Percentiles rank a stretch among this genome's conserved stretches.
Evolutionary conservation across 2,329 filamentous ascomycete genomes (phyloP).

Genomic region (Neofusicoccum umdonicola): DNA sequence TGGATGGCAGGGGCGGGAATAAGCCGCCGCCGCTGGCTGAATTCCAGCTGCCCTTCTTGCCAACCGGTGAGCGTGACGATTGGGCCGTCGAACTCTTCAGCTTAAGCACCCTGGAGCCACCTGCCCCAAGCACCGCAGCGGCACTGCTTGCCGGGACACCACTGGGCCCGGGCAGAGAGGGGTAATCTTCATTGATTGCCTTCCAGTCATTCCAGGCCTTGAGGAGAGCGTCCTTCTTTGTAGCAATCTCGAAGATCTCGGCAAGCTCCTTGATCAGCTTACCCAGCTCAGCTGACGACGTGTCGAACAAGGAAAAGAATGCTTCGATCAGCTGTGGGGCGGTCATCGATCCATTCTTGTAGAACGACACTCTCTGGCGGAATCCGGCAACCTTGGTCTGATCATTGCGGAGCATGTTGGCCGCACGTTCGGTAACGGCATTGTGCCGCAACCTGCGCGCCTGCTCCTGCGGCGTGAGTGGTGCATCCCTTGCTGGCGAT

Average conservation of each 20-base stretch:
- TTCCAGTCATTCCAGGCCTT: slow-evolving; percentile 94
- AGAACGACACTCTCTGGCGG: slow-evolving; percentile 75
- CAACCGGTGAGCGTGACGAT: slow-evolving; percentile 61
- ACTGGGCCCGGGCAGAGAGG: slow-evolving; percentile 73
- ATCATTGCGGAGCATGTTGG: slow-evolving; percentile 77
- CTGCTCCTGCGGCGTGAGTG: slow-evolving; percentile 71
- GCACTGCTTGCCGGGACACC: slow-evolving; percentile 59
- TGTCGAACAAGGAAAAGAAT: slow-evolving; percentile 85
- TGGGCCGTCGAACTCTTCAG: slow-evolving; percentile 68
- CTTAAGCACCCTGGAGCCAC: slow-evolving; percentile 63
- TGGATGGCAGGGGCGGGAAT: slow-evolving; percentile 33
- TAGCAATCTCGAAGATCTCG: slow-evolving; percentile 83
- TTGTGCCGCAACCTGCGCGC: slow-evolving; percentile 76
- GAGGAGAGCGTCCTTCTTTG: slow-evolving; percentile 69
- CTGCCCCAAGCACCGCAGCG: slow-evolving; percentile 42
- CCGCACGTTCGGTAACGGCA: slow-evolving; percentile 81
- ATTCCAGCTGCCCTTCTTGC: slow-evolving; percentile 58
- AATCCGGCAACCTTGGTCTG: slow-evolving; percentile 72
- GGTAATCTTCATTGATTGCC: slow-evolving; percentile 94
- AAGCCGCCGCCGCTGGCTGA: slow-evolving; percentile 26
- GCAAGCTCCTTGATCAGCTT: slow-evolving; percentile 89
- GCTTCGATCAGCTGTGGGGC: slow-evolving; percentile 78
- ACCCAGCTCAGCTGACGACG: slow-evolving; percentile 74
- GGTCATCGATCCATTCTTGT: slow-evolving; percentile 65
- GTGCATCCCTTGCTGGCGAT: slow-evolving; percentile 43